These are phyloP conservation scores for Heracleum sosnowskyi DNA, from an alignment of 129 eudicot genomes.

Conservation along the genomic window DNA sequence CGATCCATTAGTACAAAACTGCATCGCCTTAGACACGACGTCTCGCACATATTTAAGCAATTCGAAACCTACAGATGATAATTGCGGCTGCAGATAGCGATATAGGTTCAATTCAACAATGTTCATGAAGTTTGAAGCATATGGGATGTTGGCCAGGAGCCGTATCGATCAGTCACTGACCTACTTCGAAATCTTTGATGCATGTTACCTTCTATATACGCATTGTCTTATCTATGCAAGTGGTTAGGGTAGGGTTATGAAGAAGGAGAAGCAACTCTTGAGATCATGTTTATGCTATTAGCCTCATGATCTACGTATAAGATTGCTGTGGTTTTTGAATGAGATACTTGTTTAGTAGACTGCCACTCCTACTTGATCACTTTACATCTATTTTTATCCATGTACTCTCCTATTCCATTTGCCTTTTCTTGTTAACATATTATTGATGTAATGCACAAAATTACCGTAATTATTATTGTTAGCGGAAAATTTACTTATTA, in stretches of 20 bases:
- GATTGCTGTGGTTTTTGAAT: not conserved
- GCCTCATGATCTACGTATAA: not conserved
- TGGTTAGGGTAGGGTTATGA: not conserved
- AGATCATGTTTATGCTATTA: not conserved
- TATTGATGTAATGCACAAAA: too few relatives aligned
- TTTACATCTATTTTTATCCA: not conserved
- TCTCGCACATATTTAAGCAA: too few relatives aligned
- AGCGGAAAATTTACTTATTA: too few relatives aligned
- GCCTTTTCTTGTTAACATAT: too few relatives aligned
- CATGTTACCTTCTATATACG: not conserved
- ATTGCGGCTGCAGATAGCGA: not conserved
- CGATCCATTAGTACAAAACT: not conserved
- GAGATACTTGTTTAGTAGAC: slow-evolving; percentile 4
- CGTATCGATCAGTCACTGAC: not conserved
- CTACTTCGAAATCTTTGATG: not conserved
- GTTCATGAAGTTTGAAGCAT: not conserved
- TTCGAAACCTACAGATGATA: not conserved
- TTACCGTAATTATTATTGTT: too few relatives aligned
- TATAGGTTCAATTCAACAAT: not conserved
- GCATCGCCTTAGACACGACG: too few relatives aligned
- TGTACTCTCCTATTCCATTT: too few relatives aligned
- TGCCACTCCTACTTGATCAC: not conserved
- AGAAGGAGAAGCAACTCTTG: not conserved
- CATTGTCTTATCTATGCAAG: slow-evolving; percentile 5
- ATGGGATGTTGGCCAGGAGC: not conserved